phyloP scores from a whole-genome alignment of 164 flowering plant species.

The Warburgia ugandensis region DNA sequence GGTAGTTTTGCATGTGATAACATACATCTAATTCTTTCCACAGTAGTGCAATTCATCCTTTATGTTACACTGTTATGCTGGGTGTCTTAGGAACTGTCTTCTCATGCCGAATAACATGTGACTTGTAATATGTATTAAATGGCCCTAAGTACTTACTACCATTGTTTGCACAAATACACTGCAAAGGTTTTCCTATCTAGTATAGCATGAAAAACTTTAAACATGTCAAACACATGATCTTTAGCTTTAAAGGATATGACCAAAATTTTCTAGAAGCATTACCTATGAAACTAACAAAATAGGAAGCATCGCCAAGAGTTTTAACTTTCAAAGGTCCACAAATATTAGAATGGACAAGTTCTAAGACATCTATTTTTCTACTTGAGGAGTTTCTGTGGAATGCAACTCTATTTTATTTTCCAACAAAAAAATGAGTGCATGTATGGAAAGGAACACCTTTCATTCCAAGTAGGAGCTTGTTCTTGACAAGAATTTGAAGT shows the following conservation, averaged over 20 bases:
- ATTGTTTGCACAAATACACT: background rate
- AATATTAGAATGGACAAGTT: background rate
- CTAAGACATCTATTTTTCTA: slow-evolving; percentile 1
- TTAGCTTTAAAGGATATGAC: background rate
- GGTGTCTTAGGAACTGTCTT: background rate
- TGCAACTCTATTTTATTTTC: background rate
- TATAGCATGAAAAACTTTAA: slow-evolving; percentile 1
- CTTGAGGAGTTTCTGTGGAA: no score
- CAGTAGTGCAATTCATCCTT: no score
- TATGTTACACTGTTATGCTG: background rate
- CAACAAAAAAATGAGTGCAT: background rate
- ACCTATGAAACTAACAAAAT: slow-evolving; percentile 2
- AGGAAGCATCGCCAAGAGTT: background rate
- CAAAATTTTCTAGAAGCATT: slow-evolving; percentile 1
- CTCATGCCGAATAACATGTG: background rate
- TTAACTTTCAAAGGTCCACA: slow-evolving; percentile 2
- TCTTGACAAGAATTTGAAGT: no score
- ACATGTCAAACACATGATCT: background rate
- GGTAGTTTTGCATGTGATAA: background rate
- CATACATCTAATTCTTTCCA: slow-evolving; percentile 4
- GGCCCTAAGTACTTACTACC: no score
- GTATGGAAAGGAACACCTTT: background rate
- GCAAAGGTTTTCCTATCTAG: background rate
- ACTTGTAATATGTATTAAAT: background rate
- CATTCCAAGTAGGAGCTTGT: background rate